Conservation (phyloP, 345 rosid genomes). For the Gossypium rotundifolium region DNA sequence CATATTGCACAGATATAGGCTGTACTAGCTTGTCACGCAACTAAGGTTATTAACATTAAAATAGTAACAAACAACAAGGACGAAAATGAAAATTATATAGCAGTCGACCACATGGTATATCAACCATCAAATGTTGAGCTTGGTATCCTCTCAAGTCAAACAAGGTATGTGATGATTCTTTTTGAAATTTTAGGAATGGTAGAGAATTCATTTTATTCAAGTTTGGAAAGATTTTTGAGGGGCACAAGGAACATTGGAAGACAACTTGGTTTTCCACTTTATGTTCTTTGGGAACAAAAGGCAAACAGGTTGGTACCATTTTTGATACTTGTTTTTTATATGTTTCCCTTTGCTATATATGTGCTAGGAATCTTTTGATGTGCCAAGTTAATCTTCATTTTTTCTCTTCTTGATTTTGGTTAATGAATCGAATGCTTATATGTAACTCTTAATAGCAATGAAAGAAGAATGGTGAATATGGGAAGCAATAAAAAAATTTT, state of each 20-base stretch:
- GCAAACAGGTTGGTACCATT: background rate
- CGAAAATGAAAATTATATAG: background rate
- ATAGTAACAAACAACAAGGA: background rate
- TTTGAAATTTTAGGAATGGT: background rate
- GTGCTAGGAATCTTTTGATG: too few relatives aligned
- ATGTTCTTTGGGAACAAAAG: background rate
- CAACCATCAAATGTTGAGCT: slow-evolving; percentile 14
- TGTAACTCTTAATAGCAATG: too few relatives aligned
- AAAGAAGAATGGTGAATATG: too few relatives aligned
- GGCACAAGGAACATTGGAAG: background rate
- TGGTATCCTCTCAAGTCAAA: slow-evolving; percentile 15
- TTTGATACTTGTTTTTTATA: background rate
- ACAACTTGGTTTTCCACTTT: background rate
- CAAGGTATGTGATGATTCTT: slow-evolving; percentile 4
- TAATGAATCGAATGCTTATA: too few relatives aligned
- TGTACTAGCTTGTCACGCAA: slow-evolving; percentile 2
- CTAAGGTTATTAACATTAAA: background rate
- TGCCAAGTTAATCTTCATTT: too few relatives aligned
- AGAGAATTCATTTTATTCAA: background rate
- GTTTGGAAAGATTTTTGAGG: slow-evolving; percentile 6
- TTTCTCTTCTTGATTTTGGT: too few relatives aligned
- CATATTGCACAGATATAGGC: background rate
- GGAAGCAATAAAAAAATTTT: too few relatives aligned
- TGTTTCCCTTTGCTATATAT: background rate
- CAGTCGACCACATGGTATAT: background rate